Evolutionary conservation across 1,284 basidiomycete species (phyloP).

Genomic region (Austroboletus sp.): DNA sequence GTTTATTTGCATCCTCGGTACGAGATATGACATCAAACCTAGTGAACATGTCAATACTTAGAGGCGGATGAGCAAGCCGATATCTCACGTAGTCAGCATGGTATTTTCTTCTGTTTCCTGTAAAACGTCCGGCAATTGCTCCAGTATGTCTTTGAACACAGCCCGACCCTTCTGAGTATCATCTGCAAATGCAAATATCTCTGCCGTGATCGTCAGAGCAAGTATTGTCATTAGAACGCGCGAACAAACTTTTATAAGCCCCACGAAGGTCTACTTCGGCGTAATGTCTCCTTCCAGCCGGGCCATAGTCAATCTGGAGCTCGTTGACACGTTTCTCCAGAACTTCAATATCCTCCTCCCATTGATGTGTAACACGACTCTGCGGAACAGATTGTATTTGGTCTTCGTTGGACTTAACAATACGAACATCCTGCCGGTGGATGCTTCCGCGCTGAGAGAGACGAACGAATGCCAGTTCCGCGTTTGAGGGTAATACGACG

Average conservation of each 20-base stretch:
- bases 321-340: conserved; percentile 31
- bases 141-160: conserved; percentile 43
- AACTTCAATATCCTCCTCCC: conserved; percentile 39
- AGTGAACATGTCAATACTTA: conserved; percentile 2
- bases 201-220: conserved; percentile 27
- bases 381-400: not conserved
- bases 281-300: conserved; percentile 41
- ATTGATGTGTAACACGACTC: conserved; percentile 25
- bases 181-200: conserved; percentile 34
- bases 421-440: conserved; percentile 37
- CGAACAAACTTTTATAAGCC: conserved; percentile 44
- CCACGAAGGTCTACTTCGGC: conserved; percentile 43
- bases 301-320: conserved; percentile 37
- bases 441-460: conserved; percentile 47
- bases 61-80: conserved; percentile 16
- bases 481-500: conserved; percentile 33
- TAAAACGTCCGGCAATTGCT: conserved; percentile 51
- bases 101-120: conserved; percentile 43
- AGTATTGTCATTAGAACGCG: not conserved
- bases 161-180: conserved; percentile 32
- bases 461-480: conserved; percentile 39
- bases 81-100: conserved; percentile 47
- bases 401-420: conserved; percentile 11
- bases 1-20: conserved; percentile 42
- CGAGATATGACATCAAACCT: conserved; percentile 60